Conservation (phyloP, 371 early-diverging fungal genomes). For the Mortierella polycephala region DNA sequence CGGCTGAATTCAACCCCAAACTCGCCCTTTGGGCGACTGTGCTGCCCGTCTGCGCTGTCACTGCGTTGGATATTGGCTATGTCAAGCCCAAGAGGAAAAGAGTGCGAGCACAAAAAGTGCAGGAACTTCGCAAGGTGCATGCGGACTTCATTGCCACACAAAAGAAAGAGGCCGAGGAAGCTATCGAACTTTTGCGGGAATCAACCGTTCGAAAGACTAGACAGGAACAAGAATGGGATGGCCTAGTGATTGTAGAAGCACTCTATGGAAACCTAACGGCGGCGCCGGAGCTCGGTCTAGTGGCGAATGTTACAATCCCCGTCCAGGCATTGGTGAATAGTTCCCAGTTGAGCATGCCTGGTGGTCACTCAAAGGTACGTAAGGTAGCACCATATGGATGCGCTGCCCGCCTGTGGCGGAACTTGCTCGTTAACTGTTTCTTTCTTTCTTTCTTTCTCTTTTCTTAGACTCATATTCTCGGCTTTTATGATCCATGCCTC, state of each 20-base stretch:
- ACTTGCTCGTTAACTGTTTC: not conserved
- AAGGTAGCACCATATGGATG: too few species aligned
- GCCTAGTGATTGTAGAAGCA: slow-evolving; percentile 89
- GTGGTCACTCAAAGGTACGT: slow-evolving; percentile 85
- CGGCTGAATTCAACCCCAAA: slow-evolving; percentile 75
- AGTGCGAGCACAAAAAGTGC: slow-evolving; percentile 71
- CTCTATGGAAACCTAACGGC: slow-evolving; percentile 83
- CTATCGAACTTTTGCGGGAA: slow-evolving; percentile 76
- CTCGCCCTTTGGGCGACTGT: slow-evolving; percentile 75
- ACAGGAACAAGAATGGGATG: slow-evolving; percentile 73
- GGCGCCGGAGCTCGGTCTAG: slow-evolving; percentile 52
- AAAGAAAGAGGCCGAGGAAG: slow-evolving; percentile 83
- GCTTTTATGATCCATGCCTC: slow-evolving; percentile 96
- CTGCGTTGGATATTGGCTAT: slow-evolving; percentile 75
- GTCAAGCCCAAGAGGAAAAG: slow-evolving; percentile 76
- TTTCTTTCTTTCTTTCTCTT: not conserved
- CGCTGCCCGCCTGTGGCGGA: not conserved
- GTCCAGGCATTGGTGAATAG: slow-evolving; percentile 87
- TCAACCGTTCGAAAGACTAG: slow-evolving; percentile 74
- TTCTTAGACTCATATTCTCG: slow-evolving; percentile 81
- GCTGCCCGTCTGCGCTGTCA: slow-evolving; percentile 71
- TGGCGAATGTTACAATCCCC: slow-evolving; percentile 88
- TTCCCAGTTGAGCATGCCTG: slow-evolving; percentile 88
- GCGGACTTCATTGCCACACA: slow-evolving; percentile 76
- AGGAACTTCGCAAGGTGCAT: slow-evolving; percentile 80